phyloP scores from a whole-genome alignment of 2,329 filamentous ascomycete genomes.

The Ambrosiella xylebori region DNA sequence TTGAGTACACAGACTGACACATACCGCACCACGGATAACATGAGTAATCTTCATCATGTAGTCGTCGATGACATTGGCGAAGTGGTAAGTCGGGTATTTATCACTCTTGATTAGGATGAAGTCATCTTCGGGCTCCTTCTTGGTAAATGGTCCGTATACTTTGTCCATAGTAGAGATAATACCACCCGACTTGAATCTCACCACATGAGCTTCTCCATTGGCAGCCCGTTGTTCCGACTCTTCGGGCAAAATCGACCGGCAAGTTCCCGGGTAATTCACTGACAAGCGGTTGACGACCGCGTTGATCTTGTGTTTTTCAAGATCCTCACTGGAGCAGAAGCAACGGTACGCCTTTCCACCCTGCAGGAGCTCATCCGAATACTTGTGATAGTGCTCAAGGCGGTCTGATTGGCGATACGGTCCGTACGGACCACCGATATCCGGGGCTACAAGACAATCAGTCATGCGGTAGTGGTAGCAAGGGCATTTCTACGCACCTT shows the following conservation, averaged over 20 bases:
- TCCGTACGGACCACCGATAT: conserved; percentile 62
- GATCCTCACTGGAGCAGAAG: conserved; percentile 63
- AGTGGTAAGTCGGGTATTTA: conserved; percentile 86
- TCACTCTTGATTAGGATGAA: conserved; percentile 85
- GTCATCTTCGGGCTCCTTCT: conserved; percentile 47
- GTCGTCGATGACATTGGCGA: conserved; percentile 94
- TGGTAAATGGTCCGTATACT: conserved; percentile 55
- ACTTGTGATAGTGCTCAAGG: conserved; percentile 50
- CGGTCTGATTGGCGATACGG: conserved; percentile 66
- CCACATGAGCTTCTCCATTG: conserved; percentile 52
- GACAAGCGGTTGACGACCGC: conserved; percentile 34
- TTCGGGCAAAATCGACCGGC: conserved; percentile 44
- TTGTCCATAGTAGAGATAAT: conserved; percentile 35
- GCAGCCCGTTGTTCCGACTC: conserved; percentile 56
- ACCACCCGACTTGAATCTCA: conserved; percentile 51
- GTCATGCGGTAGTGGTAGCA: not conserved
- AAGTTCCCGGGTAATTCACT: conserved; percentile 44
- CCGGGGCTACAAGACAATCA: conserved; percentile 40
- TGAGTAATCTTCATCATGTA: conserved; percentile 92
- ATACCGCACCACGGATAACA: conserved; percentile 70
- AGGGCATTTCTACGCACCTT: conserved; percentile 36
- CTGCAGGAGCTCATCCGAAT: conserved; percentile 52
- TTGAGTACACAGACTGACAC: conserved; percentile 16
- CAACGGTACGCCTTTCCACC: conserved; percentile 73
- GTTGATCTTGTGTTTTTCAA: conserved; percentile 48